Evolutionary conservation across 2,329 filamentous ascomycete species (phyloP).

Genomic region (Pseudogymnoascus sp.): DNA sequence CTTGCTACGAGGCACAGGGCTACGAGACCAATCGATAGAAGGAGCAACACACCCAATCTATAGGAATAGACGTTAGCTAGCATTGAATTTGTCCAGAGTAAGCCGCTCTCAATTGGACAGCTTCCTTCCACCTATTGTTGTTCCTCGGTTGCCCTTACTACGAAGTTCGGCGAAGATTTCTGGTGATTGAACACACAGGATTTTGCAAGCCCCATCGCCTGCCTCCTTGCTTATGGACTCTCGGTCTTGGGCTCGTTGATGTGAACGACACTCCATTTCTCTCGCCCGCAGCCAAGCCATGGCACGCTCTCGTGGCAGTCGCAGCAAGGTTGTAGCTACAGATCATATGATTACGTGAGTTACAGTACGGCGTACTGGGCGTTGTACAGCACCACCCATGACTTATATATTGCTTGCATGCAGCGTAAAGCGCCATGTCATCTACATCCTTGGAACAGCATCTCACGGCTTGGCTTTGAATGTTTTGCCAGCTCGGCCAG

Average conservation of each 20-base stretch:
- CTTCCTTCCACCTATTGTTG: not conserved
- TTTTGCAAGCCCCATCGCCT: not conserved
- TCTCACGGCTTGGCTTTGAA: not conserved
- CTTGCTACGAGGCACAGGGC: not conserved
- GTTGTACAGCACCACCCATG: not conserved
- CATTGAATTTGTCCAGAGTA: not conserved
- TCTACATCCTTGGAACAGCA: not conserved
- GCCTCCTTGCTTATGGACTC: not conserved
- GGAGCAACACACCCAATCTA: not conserved
- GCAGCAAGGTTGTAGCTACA: not conserved
- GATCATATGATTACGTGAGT: not conserved
- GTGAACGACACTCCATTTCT: not conserved
- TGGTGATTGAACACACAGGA: too few relatives aligned
- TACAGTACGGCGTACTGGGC: not conserved
- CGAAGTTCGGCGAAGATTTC: too few relatives aligned
- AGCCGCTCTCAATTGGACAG: not conserved
- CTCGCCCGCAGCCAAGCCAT: not conserved
- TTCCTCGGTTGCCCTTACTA: not conserved
- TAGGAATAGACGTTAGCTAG: not conserved
- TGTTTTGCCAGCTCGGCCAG: not conserved
- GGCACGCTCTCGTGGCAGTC: not conserved
- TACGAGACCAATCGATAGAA: not conserved
- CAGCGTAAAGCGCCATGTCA: not conserved
- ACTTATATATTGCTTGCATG: not conserved
- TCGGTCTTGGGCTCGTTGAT: not conserved